Conservation (phyloP, 2,329 filamentous ascomycete genomes). For the Tetracladium maxilliforme region DNA sequence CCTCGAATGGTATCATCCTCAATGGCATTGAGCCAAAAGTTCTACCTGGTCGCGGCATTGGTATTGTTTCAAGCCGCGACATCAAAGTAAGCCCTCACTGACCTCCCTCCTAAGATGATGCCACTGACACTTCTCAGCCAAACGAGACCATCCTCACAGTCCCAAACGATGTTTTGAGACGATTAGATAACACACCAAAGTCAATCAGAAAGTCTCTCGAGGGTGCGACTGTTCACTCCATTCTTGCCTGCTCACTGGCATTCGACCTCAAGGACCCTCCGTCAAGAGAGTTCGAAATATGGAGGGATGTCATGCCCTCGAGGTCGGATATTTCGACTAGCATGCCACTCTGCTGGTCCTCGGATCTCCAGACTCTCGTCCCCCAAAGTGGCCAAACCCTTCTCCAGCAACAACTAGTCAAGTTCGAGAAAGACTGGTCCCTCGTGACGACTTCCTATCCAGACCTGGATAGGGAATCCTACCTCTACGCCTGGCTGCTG, state of each 20-base stretch:
- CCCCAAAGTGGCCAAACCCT: conserved; percentile 27
- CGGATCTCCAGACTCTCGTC: conserved; percentile 24
- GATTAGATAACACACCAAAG: conserved; percentile 41
- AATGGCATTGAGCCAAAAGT: conserved; percentile 50
- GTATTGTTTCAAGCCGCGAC: conserved; percentile 36
- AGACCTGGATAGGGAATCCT: conserved; percentile 19
- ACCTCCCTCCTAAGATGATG: conserved; percentile 1
- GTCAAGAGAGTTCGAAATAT: conserved; percentile 31
- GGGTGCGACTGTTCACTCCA: conserved; percentile 49
- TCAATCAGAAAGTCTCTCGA: conserved; percentile 35
- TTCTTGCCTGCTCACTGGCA: conserved; percentile 55
- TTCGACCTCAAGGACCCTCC: no score
- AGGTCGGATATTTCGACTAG: conserved; percentile 39
- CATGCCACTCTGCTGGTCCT: conserved; percentile 40
- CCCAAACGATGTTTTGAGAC: conserved; percentile 47
- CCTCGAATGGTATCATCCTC: conserved; percentile 46
- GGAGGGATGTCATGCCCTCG: conserved; percentile 55
- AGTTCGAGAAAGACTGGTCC: conserved; percentile 33
- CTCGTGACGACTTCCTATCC: conserved; percentile 26
- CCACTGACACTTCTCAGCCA: conserved; percentile 22
- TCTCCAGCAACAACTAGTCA: conserved; percentile 36
- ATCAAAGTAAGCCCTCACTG: conserved; percentile 1
- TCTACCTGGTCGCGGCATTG: conserved; percentile 62
- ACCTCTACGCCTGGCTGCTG: conserved; percentile 40
- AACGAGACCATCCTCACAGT: conserved; percentile 50